phyloP scores from a whole-genome alignment of 2,329 filamentous ascomycete genomes.

The Coniochaeta ligniaria region DNA sequence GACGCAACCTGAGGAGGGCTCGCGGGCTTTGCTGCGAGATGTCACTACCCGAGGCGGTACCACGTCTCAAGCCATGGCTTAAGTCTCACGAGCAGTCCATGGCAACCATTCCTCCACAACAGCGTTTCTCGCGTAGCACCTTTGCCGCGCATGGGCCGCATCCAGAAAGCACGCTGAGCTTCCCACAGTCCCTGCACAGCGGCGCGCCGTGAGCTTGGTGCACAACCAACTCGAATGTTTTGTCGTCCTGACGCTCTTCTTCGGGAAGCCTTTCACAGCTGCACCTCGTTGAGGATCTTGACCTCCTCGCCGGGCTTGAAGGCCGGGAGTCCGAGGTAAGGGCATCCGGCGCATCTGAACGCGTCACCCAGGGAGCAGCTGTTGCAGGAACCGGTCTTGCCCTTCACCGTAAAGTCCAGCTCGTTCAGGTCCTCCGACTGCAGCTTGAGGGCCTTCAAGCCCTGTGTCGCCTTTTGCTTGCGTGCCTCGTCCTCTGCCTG shows the following conservation, averaged over 20 bases:
- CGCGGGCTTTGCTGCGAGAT: background rate
- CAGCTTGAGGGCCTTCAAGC: conserved; percentile 53
- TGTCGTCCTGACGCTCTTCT: background rate
- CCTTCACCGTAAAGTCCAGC: conserved; percentile 95
- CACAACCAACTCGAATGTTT: background rate
- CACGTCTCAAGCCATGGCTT: background rate
- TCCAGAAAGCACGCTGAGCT: background rate
- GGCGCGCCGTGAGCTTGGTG: background rate
- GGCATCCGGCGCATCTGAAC: conserved; percentile 65
- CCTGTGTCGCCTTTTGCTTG: conserved; percentile 21
- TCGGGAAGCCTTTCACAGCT: conserved; percentile 48
- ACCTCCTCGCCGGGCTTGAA: conserved; percentile 98
- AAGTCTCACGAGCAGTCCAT: background rate
- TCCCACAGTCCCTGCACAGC: background rate
- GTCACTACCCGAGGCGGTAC: background rate
- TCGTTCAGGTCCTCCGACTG: conserved; percentile 74
- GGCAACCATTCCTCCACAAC: background rate
- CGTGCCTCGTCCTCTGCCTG: conserved; percentile 67
- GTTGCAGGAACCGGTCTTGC: conserved; percentile 90
- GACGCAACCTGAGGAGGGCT: background rate
- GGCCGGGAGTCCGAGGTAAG: conserved; percentile 85
- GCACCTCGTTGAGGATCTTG: conserved; percentile 75
- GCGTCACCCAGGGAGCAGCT: conserved; percentile 93
- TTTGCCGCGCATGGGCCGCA: background rate
- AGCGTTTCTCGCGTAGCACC: background rate